Conservation (phyloP, 192 early-diverging fungal species). For the Thamnidium elegans region DNA sequence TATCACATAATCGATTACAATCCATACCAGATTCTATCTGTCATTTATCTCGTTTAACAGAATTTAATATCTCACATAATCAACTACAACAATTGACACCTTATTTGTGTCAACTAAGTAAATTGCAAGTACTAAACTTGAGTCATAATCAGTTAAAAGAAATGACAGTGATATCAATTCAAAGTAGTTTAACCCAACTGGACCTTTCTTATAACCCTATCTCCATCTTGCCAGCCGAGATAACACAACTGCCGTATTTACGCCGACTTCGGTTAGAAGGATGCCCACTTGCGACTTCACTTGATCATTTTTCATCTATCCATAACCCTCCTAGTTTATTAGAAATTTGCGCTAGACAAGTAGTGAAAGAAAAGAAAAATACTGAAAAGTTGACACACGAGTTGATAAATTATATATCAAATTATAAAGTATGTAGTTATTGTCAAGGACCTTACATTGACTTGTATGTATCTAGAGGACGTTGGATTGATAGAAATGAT, state of each 20-base stretch:
- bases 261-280: constrained; percentile 54
- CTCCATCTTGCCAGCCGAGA: constrained; percentile 64
- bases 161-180: constrained; percentile 60
- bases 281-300: constrained; percentile 48
- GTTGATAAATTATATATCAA: constrained; percentile 58
- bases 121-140: constrained; percentile 59
- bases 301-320: constrained; percentile 28
- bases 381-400: neutral
- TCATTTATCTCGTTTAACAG: constrained; percentile 61
- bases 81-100: constrained; percentile 57
- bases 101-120: constrained; percentile 55
- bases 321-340: constrained; percentile 60
- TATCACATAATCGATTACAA: constrained; percentile 61
- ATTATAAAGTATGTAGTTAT: constrained; percentile 61
- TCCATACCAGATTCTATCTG: constrained; percentile 68
- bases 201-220: constrained; percentile 71
- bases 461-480: constrained; percentile 54
- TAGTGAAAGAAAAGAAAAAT: constrained; percentile 2
- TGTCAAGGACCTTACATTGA: constrained; percentile 84
- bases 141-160: constrained; percentile 56
- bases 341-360: constrained; percentile 67
- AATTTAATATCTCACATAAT: constrained; percentile 66
- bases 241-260: constrained; percentile 68
- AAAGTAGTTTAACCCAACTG: constrained; percentile 58
- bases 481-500: constrained; percentile 60